These are phyloP conservation scores for Persicaria tinctoria DNA, from an alignment of 148 eudicot species.

Conservation along the genomic window DNA sequence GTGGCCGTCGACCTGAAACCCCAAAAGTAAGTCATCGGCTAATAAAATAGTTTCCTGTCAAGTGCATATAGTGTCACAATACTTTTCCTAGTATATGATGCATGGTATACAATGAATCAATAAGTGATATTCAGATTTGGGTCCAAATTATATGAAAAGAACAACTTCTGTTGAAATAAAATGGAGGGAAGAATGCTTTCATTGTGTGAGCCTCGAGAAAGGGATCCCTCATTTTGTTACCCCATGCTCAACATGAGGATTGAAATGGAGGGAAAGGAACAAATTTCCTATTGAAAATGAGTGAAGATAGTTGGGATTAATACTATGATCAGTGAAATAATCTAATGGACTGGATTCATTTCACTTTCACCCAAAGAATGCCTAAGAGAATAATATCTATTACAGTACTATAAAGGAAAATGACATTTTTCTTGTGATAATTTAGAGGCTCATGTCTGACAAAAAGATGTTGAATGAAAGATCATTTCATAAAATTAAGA, in stretches of 20 bases:
- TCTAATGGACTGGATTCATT: no score
- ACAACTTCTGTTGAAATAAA: neutral
- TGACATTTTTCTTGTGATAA: neutral
- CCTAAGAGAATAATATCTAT: neutral
- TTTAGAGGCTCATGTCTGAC: neutral
- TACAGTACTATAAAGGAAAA: neutral
- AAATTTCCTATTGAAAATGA: no score
- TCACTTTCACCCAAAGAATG: no score
- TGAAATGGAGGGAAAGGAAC: no score
- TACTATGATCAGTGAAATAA: no score
- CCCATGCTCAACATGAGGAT: no score
- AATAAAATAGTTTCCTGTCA: conserved; percentile 5
- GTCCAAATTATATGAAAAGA: neutral
- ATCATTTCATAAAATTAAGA: neutral
- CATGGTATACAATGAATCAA: neutral
- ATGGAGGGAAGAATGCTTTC: no score
- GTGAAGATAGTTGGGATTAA: no score
- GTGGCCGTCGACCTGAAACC: conserved; percentile 48
- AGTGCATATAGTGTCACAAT: neutral
- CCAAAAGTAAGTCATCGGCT: conserved; percentile 24
- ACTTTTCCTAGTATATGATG: neutral
- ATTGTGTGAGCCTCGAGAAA: no score
- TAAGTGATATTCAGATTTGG: neutral
- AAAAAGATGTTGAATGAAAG: neutral
- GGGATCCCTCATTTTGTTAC: no score